Percentiles rank a stretch among this genome's conserved stretches.
Conservation (phyloP, 2,329 filamentous ascomycete species). For the Sarocladium oryzae region DNA sequence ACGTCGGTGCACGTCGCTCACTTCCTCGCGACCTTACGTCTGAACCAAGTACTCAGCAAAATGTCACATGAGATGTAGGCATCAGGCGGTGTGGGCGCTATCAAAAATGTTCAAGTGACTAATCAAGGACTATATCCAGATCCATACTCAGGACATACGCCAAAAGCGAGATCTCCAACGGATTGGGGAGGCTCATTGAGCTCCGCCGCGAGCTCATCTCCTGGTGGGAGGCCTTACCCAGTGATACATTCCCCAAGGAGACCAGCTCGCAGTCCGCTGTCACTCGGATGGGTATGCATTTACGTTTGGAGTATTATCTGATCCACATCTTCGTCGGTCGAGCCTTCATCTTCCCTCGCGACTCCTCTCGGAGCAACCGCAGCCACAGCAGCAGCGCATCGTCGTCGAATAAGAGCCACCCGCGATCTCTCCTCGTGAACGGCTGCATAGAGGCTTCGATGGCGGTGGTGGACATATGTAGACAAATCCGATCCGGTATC, state of each 20-base stretch:
- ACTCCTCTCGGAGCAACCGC: conserved; percentile 21
- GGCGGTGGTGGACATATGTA: conserved; percentile 43
- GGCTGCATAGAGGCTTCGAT: conserved; percentile 48
- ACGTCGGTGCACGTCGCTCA: conserved; percentile 37
- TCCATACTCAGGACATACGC: background rate
- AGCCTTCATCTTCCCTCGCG: conserved; percentile 35
- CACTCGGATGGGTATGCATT: conserved; percentile 41
- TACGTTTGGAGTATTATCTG: conserved; percentile 46
- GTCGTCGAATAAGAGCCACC: background rate
- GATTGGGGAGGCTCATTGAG: too few species aligned
- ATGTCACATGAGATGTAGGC: conserved; percentile 33
- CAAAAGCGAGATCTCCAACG: too few species aligned
- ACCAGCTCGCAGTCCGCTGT: conserved; percentile 23
- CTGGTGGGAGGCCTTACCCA: conserved; percentile 32
- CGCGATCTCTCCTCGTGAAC: conserved; percentile 30
- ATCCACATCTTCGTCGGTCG: conserved; percentile 47
- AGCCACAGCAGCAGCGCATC: background rate
- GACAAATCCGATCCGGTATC: conserved; percentile 40
- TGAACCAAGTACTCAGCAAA: conserved; percentile 28
- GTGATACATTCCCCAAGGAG: conserved; percentile 27
- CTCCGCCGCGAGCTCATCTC: too few species aligned
- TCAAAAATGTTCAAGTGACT: too few species aligned
- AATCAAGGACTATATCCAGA: too few species aligned
- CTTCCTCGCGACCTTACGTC: conserved; percentile 36
- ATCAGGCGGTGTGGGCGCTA: too few species aligned